Evolutionary conservation across 148 eudicot species (phyloP).

Genomic region (Dianthus caryophyllus): DNA sequence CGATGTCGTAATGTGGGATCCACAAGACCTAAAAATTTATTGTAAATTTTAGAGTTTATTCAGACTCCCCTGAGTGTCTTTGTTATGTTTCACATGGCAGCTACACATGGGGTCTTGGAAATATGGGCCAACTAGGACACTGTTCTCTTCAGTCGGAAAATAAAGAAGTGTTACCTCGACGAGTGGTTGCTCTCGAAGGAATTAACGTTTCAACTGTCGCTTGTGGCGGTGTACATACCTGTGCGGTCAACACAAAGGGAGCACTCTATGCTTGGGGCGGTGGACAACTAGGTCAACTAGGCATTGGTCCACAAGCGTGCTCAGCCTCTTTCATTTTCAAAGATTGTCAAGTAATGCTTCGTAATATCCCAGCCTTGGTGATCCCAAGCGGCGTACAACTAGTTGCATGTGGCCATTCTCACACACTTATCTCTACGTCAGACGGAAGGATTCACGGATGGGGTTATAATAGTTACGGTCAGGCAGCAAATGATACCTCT

Average conservation of each 20-base stretch:
- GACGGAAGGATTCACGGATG: conserved; percentile 97
- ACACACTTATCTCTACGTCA: conserved; percentile 78
- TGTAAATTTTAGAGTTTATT: too few relatives aligned
- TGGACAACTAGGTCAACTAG: conserved; percentile 90
- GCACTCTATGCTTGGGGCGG: conserved; percentile 99
- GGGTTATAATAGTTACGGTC: conserved; percentile 97
- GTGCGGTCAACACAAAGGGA: conserved; percentile 83
- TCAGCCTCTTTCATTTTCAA: conserved; percentile 61
- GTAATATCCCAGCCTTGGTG: conserved; percentile 73
- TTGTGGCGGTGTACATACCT: conserved; percentile 96
- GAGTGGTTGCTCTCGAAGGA: conserved; percentile 82
- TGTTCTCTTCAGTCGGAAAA: conserved; percentile 86
- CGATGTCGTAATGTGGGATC: not conserved
- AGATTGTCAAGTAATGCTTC: conserved; percentile 59
- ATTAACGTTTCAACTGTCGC: conserved; percentile 55
- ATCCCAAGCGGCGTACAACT: conserved; percentile 66
- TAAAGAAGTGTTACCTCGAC: conserved; percentile 82
- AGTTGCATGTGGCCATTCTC: conserved; percentile 95
- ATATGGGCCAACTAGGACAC: conserved; percentile 97
- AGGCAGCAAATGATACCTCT: conserved; percentile 82
- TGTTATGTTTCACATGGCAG: conserved; percentile 35
- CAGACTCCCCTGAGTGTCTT: not conserved
- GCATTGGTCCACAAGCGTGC: conserved; percentile 75
- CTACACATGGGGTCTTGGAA: conserved; percentile 97
- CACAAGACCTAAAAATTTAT: not conserved